Evolutionary conservation across 768 basidiomycete genomes (phyloP).

Genomic region (Hortiboletus flavorubellus): DNA sequence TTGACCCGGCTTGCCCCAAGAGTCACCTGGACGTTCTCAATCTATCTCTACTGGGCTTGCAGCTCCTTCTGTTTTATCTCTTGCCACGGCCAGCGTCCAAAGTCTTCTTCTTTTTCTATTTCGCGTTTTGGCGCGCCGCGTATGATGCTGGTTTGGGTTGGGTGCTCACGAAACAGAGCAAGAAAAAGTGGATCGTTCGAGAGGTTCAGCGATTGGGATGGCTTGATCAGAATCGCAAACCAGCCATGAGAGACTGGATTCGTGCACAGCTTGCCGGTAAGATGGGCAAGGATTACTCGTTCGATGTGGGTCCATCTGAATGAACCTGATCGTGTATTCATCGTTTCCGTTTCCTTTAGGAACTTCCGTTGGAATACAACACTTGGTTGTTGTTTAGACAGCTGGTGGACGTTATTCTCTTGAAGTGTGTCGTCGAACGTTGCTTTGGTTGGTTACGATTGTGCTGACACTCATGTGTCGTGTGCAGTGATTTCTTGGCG

Average conservation of each 20-base stretch:
- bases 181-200: conserved; percentile 89
- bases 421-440: conserved; percentile 66
- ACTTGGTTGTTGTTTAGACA: conserved; percentile 96
- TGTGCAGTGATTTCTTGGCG: conserved; percentile 81
- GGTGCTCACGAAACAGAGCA: conserved; percentile 93
- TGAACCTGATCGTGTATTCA: conserved; percentile 6
- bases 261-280: conserved; percentile 81
- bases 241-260: conserved; percentile 76
- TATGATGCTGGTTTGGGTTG: conserved; percentile 95
- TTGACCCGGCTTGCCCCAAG: conserved; percentile 79
- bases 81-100: conserved; percentile 56
- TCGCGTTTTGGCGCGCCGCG: conserved; percentile 87
- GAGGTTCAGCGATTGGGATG: conserved; percentile 77
- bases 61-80: conserved; percentile 67
- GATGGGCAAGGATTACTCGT: conserved; percentile 93
- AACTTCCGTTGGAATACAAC: conserved; percentile 91
- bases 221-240: conserved; percentile 73
- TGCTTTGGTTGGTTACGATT: not conserved
- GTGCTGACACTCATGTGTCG: conserved; percentile 3
- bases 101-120: conserved; percentile 83
- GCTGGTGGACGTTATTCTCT: conserved; percentile 90
- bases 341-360: conserved; percentile 39
- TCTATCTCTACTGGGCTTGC: conserved; percentile 71
- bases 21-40: conserved; percentile 88
- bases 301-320: conserved; percentile 59